Conservation (phyloP, 2,329 filamentous ascomycete genomes). For the Pseudogymnoascus sp. region DNA sequence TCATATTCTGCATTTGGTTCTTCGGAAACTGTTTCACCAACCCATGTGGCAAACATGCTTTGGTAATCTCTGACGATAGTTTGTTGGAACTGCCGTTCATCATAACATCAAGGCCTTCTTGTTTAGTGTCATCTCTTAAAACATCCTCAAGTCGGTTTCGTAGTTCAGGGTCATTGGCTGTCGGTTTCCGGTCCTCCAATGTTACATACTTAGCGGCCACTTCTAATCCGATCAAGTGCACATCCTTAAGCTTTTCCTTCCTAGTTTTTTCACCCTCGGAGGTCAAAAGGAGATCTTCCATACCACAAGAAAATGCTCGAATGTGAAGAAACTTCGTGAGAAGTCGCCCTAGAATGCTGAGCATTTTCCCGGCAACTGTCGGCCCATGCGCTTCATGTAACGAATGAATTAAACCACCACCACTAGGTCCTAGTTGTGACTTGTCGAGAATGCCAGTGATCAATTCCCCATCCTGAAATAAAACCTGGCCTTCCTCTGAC, state of each 20-base stretch:
- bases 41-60: slow-evolving; percentile 69
- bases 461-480: slow-evolving; percentile 81
- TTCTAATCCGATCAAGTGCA: slow-evolving; percentile 63
- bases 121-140: slow-evolving; percentile 82
- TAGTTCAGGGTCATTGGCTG: slow-evolving; percentile 63
- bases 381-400: slow-evolving; percentile 92
- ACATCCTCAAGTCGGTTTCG: slow-evolving; percentile 79
- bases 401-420: slow-evolving; percentile 82
- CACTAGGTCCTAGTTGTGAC: slow-evolving; percentile 81
- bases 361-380: slow-evolving; percentile 73
- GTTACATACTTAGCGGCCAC: slow-evolving; percentile 87
- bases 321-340: slow-evolving; percentile 87
- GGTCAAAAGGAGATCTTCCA: slow-evolving; percentile 88
- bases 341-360: slow-evolving; percentile 83
- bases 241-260: slow-evolving; percentile 59
- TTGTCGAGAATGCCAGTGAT: slow-evolving; percentile 92
- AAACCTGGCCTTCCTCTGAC: slow-evolving; percentile 73
- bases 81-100: slow-evolving; percentile 64
- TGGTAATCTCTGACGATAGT: slow-evolving; percentile 73
- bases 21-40: slow-evolving; percentile 88
- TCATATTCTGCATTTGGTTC: slow-evolving; percentile 99
- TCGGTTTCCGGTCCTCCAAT: slow-evolving; percentile 56
- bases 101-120: slow-evolving; percentile 80
- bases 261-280: slow-evolving; percentile 67
- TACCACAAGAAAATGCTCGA: slow-evolving; percentile 93